A percentile compares a stretch with the other conserved stretches of the same genome.
Conservation (phyloP, 345 rosid genomes). For the Populus nigra region DNA sequence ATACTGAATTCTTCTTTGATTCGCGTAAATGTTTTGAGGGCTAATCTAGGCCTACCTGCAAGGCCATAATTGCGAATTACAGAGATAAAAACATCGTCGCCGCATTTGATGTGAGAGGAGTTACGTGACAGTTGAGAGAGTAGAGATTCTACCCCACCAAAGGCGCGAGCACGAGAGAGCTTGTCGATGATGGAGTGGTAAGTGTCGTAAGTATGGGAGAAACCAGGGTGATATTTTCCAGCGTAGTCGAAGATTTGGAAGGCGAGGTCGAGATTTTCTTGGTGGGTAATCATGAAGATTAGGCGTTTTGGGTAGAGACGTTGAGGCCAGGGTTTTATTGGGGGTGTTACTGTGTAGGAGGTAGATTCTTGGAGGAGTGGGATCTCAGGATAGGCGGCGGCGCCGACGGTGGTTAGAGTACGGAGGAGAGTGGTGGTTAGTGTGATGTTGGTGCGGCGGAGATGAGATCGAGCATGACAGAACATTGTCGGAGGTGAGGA, state of each 20-base stretch:
- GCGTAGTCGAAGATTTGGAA: slow-evolving; percentile 85
- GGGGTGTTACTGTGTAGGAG: slow-evolving; percentile 58
- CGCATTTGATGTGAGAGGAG: slow-evolving; percentile 52
- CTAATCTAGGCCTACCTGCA: slow-evolving; percentile 52
- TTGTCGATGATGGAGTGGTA: slow-evolving; percentile 70
- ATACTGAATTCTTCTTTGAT: slow-evolving; percentile 54
- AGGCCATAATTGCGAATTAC: slow-evolving; percentile 77
- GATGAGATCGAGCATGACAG: background rate
- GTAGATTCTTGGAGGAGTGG: slow-evolving; percentile 22
- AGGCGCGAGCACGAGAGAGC: slow-evolving; percentile 84
- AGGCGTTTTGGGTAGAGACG: slow-evolving; percentile 75
- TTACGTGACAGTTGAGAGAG: slow-evolving; percentile 45
- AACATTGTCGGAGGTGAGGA: background rate
- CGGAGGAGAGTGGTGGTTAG: background rate
- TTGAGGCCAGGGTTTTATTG: slow-evolving; percentile 85
- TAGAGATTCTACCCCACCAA: slow-evolving; percentile 57
- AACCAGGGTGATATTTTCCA: slow-evolving; percentile 63
- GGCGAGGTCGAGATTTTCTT: slow-evolving; percentile 79
- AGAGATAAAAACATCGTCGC: slow-evolving; percentile 63
- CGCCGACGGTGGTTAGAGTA: slow-evolving; percentile 9
- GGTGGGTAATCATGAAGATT: slow-evolving; percentile 64
- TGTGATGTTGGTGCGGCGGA: background rate
- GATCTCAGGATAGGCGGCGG: slow-evolving; percentile 2
- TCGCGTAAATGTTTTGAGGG: slow-evolving; percentile 56
- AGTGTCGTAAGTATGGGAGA: slow-evolving; percentile 67